Evolutionary conservation across 1,284 basidiomycete genomes (phyloP), one percentile per base, ranked within the genome.

Genomic region (Heliocybe sulcata): DNA sequence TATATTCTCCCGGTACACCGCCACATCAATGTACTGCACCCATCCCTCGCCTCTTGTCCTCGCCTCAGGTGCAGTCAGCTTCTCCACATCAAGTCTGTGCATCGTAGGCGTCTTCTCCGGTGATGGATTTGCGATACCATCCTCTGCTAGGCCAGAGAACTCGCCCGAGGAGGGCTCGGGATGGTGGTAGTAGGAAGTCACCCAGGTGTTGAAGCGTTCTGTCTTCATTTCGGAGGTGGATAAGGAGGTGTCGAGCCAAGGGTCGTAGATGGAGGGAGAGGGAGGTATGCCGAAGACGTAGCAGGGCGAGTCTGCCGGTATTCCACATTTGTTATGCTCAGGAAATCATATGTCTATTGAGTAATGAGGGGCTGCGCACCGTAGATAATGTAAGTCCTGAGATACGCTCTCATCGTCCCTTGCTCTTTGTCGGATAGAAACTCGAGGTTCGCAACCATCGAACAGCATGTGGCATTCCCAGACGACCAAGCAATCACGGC

Each of bases 401-500:
- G 56, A 49, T 64, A 62, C 1, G 33, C 50, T 16, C 52, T 53
- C 16, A 67, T 52, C 3, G 58, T 27, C 3, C 45, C 26, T 10
- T 57, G 51, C 16, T 57, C 58, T 6, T 63, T 63, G 9, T 42
- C 53, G 2, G 60, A 55, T 8, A 64, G 53, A 14, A 55, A 45
- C 10, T 60, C 58, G 4, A 59, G 59, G 52, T 63, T 55, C 3
- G 67, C 65, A n/a, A 69, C 55, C 23, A 69, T 48, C 20, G 54
- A 58, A 54, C 57, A 52, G 9, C 54, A 53, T 2, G 51, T 59
- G 45, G 45, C 53, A 53, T 57, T 66, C 29, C 59, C 61, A 53
- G 58, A 61, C 33, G 66, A 69, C 66, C 66, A 69, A 2, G 61
- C 60, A 0, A 68, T 35, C 11, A 70, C 51, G 10, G 61, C 62